A percentile compares a stretch with the other conserved stretches of the same genome.
Conservation (phyloP, 164 flowering plant genomes). For the Nelumbo lutea region DNA sequence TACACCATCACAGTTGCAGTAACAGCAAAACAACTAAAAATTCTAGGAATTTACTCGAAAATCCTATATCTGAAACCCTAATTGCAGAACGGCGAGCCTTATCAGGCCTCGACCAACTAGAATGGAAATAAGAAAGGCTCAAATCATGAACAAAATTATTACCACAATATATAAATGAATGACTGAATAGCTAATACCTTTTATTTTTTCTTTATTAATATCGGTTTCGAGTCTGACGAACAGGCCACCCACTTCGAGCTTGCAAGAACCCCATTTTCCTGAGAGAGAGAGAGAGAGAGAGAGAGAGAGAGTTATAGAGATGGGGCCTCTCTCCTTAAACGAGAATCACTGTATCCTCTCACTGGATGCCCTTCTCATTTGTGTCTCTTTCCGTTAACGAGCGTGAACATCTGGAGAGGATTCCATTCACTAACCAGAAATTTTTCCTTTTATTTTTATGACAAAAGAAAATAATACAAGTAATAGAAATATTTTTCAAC, state of each 20-base stretch:
- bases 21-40: neutral
- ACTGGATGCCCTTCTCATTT: neutral
- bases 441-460: no score
- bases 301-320: neutral
- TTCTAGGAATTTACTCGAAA: neutral
- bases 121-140: neutral
- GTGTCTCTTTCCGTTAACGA: conserved; percentile 2
- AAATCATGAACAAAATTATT: neutral
- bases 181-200: neutral
- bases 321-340: neutral
- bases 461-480: no score
- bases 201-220: neutral
- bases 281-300: neutral
- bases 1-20: neutral
- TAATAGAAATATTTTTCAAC: no score
- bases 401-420: neutral
- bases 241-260: conserved; percentile 1
- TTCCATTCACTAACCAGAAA: neutral
- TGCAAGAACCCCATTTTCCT: neutral
- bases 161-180: neutral
- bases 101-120: neutral
- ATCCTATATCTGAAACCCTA: neutral
- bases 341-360: neutral
- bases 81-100: neutral
- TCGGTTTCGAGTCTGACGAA: conserved; percentile 1